Percentiles rank a stretch among this genome's conserved stretches.
These are phyloP conservation scores for Cryptosporidium sp. DNA, from an alignment of 169 alveolate species.

Conservation along the genomic window DNA sequence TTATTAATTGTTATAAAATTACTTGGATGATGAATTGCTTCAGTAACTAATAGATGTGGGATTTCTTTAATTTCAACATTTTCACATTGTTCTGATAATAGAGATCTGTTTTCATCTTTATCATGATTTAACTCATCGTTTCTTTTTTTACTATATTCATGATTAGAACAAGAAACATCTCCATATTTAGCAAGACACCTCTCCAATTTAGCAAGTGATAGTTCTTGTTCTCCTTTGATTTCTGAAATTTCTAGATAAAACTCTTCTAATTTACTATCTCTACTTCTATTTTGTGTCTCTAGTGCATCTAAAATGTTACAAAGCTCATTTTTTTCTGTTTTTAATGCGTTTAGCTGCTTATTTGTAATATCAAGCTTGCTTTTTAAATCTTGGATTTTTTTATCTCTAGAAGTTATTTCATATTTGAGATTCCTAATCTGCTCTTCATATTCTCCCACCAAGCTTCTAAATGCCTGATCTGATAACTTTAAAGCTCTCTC, in stretches of 20 bases:
- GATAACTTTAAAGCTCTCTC: slow-evolving; percentile 63
- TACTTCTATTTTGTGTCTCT: slow-evolving; percentile 14
- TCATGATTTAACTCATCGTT: neutral
- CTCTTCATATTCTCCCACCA: slow-evolving; percentile 39
- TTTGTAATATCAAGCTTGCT: slow-evolving; percentile 25
- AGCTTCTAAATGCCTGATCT: slow-evolving; percentile 44
- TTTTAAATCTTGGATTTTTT: slow-evolving; percentile 27
- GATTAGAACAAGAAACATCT: neutral
- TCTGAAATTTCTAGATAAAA: neutral
- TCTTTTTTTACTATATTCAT: neutral
- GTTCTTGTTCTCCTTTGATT: slow-evolving; percentile 42
- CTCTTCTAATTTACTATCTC: slow-evolving; percentile 21
- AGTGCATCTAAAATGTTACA: slow-evolving; percentile 7
- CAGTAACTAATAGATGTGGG: slow-evolving; percentile 23
- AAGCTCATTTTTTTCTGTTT: slow-evolving; percentile 32
- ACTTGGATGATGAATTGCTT: slow-evolving; percentile 40
- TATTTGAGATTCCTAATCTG: slow-evolving; percentile 8
- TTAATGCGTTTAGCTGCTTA: slow-evolving; percentile 26
- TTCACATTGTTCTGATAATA: slow-evolving; percentile 37
- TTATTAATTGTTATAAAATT: slow-evolving; percentile 17
- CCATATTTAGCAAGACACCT: slow-evolving; percentile 1
- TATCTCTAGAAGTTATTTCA: slow-evolving; percentile 45
- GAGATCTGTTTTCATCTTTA: slow-evolving; percentile 4
- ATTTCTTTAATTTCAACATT: slow-evolving; percentile 57
- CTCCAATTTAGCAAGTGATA: slow-evolving; percentile 12